These are phyloP conservation scores for Coemansia sp. DNA, from an alignment of 192 early-diverging fungal genomes.

Conservation along the genomic window DNA sequence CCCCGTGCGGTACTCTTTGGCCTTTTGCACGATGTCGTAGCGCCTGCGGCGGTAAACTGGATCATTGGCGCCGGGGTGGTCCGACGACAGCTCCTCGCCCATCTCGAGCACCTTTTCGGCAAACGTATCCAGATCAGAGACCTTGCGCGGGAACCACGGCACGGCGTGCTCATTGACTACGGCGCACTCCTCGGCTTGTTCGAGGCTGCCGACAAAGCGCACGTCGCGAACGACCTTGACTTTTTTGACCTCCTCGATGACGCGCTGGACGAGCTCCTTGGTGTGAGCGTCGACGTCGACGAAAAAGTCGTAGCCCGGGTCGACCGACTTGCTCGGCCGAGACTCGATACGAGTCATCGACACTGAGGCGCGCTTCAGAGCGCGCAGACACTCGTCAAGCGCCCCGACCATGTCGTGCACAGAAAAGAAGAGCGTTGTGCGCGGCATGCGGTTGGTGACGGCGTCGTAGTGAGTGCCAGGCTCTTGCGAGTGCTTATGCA, in stretches of 20 bases:
- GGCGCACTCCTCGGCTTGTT: not conserved
- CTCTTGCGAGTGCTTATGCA: constrained; percentile 19
- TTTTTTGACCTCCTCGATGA: constrained; percentile 64
- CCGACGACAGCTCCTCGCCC: constrained; percentile 86
- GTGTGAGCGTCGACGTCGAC: constrained; percentile 81
- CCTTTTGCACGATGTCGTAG: constrained; percentile 80
- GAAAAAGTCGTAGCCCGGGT: constrained; percentile 92
- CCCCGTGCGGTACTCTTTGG: constrained; percentile 77
- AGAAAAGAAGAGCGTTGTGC: constrained; percentile 75
- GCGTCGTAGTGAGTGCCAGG: constrained; percentile 33
- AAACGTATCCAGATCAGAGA: constrained; percentile 90
- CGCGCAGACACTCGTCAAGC: constrained; percentile 79
- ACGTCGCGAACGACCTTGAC: constrained; percentile 71
- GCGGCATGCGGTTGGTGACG: constrained; percentile 28
- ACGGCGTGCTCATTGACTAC: constrained; percentile 34
- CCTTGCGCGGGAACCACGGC: constrained; percentile 96
- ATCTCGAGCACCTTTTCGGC: constrained; percentile 91
- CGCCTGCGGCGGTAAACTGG: constrained; percentile 82
- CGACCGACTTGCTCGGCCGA: constrained; percentile 78
- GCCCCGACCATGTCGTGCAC: constrained; percentile 85
- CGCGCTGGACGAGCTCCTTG: constrained; percentile 62
- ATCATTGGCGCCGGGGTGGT: constrained; percentile 95
- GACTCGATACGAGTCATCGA: constrained; percentile 96
- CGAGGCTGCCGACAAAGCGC: constrained; percentile 31
- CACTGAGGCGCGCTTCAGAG: constrained; percentile 70